These are phyloP conservation scores for Quercus phellos DNA, from an alignment of 331 rosid genomes.

Conservation along the genomic window DNA sequence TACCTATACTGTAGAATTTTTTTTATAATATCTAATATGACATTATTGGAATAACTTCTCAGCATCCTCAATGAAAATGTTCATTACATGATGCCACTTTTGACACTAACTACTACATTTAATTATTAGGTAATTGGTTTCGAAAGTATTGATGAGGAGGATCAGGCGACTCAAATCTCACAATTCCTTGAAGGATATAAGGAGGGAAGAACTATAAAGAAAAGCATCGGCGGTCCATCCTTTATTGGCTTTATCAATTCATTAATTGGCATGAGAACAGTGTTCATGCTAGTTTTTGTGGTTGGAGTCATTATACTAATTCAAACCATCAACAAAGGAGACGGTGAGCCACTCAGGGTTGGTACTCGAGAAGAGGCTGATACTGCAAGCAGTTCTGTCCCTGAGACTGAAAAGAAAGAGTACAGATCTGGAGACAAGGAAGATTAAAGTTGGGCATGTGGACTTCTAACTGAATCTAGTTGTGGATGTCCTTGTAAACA, in stretches of 20 bases:
- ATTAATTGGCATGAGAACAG: conserved; percentile 55
- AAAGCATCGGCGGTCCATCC: conserved; percentile 44
- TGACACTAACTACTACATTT: background rate
- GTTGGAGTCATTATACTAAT: conserved; percentile 51
- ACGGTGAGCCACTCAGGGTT: conserved; percentile 39
- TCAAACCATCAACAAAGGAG: conserved; percentile 41
- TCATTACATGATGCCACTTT: background rate
- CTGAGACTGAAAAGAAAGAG: conserved; percentile 50
- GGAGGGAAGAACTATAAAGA: conserved; percentile 66
- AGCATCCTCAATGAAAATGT: background rate
- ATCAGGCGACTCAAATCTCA: conserved; percentile 68
- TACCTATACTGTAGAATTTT: background rate
- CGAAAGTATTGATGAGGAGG: conserved; percentile 64
- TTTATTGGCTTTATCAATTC: conserved; percentile 35
- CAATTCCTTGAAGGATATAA: conserved; percentile 72
- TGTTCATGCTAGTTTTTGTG: conserved; percentile 58
- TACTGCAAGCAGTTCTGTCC: conserved; percentile 37
- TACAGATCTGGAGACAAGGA: conserved; percentile 66
- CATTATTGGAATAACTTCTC: background rate
- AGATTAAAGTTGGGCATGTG: conserved; percentile 41
- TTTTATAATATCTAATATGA: background rate
- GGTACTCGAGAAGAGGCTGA: conserved; percentile 39
- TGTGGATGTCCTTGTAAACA: background rate
- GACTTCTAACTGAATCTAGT: background rate
- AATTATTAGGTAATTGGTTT: conserved; percentile 61